phyloP scores from a whole-genome alignment of 768 basidiomycete species.

The Cystobasidium onofrii region DNA sequence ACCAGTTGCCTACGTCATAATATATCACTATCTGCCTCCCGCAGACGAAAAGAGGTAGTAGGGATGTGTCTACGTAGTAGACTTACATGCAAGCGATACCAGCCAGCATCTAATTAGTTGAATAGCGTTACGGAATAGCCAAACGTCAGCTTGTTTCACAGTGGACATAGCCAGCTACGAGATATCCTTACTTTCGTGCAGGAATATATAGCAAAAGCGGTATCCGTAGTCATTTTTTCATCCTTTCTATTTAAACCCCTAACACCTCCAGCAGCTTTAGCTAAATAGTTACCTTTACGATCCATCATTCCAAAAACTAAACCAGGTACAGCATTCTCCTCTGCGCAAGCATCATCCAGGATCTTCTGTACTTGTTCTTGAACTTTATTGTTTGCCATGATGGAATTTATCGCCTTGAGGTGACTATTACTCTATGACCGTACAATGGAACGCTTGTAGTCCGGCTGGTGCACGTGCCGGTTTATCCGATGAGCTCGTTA shows the following conservation, averaged over 20 bases:
- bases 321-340: constrained; percentile 24
- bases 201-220: constrained; percentile 29
- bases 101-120: constrained; percentile 33
- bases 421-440: no score
- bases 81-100: constrained; percentile 28
- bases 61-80: no score
- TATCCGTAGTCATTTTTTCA: constrained; percentile 30
- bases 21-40: not conserved
- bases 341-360: constrained; percentile 7
- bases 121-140: no score
- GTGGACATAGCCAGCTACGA: no score
- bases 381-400: constrained; percentile 5
- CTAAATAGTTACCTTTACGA: constrained; percentile 27
- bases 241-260: constrained; percentile 25
- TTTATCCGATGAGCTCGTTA: no score
- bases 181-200: constrained; percentile 31
- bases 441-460: no score
- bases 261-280: constrained; percentile 29
- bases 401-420: no score
- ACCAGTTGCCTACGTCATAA: constrained; percentile 24
- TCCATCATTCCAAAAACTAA: constrained; percentile 32
- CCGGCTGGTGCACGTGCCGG: not conserved
- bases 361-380: constrained; percentile 26
- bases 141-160: no score
- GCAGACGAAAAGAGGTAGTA: not conserved